These are phyloP conservation scores for Diplodia corticola DNA, from an alignment of 2,329 filamentous ascomycete genomes.

Conservation along the genomic window DNA sequence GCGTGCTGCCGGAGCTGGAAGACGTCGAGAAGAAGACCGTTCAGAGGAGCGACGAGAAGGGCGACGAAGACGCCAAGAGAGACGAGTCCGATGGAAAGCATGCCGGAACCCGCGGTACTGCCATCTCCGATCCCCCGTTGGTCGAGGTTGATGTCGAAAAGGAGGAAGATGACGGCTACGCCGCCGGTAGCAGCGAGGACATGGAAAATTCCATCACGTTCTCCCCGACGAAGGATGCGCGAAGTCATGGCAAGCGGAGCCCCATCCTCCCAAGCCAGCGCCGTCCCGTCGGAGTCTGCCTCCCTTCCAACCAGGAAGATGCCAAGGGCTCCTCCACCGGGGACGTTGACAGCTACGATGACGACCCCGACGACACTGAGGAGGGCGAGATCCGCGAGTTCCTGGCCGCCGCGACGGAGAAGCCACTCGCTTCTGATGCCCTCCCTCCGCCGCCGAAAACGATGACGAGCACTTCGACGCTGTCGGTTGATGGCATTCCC, in stretches of 20 bases:
- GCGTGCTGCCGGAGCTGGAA: neutral
- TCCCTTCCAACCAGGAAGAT: neutral
- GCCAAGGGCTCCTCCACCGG: neutral
- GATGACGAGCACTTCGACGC: too few species aligned
- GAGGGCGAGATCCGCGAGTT: neutral
- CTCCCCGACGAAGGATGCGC: neutral
- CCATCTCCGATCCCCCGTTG: neutral
- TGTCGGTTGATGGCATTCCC: too few species aligned
- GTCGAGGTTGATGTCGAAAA: neutral
- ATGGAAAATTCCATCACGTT: neutral
- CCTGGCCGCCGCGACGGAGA: neutral
- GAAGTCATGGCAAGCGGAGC: neutral
- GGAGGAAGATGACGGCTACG: constrained; percentile 3
- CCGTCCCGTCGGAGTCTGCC: neutral
- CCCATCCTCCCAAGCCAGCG: neutral
- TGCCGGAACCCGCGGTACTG: neutral
- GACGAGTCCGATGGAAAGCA: neutral
- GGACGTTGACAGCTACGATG: neutral
- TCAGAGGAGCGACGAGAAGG: neutral
- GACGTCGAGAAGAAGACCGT: neutral
- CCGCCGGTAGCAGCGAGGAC: neutral
- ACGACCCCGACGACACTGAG: neutral
- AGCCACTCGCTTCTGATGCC: neutral
- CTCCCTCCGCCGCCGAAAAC: neutral
- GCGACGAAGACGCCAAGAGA: neutral